Percentiles rank a stretch among this genome's conserved stretches.
Evolutionary conservation across 306 rosid genomes (phyloP).

Genomic region (Urtica urens): DNA sequence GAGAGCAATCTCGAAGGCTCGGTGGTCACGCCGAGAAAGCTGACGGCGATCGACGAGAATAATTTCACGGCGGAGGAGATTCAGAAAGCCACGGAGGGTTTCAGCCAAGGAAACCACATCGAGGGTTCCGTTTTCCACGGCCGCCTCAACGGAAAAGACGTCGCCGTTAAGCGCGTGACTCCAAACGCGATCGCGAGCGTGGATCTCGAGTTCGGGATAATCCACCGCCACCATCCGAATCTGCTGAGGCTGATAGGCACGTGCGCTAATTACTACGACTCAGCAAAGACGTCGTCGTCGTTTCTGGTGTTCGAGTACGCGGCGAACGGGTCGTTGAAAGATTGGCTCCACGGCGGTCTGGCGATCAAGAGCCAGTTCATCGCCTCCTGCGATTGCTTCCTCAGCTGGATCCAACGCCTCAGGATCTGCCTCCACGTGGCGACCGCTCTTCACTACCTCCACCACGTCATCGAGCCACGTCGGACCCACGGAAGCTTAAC

Average conservation of each 20-base stretch:
- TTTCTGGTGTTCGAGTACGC: slow-evolving; percentile 66
- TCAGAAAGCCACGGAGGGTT: slow-evolving; percentile 66
- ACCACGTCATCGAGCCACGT: slow-evolving; percentile 57
- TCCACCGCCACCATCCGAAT: slow-evolving; percentile 73
- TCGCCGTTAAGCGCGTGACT: slow-evolving; percentile 50
- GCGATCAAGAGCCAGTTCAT: slow-evolving; percentile 93
- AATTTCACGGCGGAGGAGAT: slow-evolving; percentile 51
- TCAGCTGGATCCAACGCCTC: slow-evolving; percentile 79
- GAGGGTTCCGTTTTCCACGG: slow-evolving; percentile 77
- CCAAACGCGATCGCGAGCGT: slow-evolving; percentile 31
- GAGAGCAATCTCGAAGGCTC: slow-evolving; percentile 40
- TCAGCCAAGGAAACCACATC: slow-evolving; percentile 59
- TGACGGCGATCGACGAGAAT: slow-evolving; percentile 39
- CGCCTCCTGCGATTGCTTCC: slow-evolving; percentile 77
- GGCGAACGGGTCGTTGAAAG: slow-evolving; percentile 72
- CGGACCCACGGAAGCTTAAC: slow-evolving; percentile 61
- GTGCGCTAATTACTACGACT: slow-evolving; percentile 26
- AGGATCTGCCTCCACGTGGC: slow-evolving; percentile 75
- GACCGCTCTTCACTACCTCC: slow-evolving; percentile 65
- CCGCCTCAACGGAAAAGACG: slow-evolving; percentile 62
- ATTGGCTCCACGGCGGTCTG: slow-evolving; percentile 90
- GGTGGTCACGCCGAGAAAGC: slow-evolving; percentile 19
- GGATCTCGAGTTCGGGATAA: slow-evolving; percentile 44
- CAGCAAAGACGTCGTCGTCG: slow-evolving; percentile 36
- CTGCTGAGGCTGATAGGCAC: slow-evolving; percentile 57